Conservation (phyloP, 192 early-diverging fungal species). For the Coemansia sp. region DNA sequence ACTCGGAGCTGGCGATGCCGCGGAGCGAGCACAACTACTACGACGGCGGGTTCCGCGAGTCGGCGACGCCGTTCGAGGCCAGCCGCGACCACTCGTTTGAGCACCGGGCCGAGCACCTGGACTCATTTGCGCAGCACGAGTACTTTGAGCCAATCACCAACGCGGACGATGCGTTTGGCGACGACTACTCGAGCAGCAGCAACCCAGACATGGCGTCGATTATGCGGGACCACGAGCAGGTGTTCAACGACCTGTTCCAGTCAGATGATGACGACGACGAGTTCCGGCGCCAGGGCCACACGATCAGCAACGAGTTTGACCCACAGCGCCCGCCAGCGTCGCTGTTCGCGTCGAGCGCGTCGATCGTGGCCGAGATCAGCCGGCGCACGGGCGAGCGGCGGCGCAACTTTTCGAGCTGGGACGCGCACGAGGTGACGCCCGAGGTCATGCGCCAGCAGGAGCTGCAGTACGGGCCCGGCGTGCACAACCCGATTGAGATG, state of each 20-base stretch:
- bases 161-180: conserved; percentile 33
- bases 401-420: conserved; percentile 34
- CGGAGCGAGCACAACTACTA: neutral
- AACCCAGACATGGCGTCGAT: conserved; percentile 33
- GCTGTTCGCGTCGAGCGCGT: conserved; percentile 45
- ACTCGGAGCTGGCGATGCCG: too few species aligned
- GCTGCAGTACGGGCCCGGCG: conserved; percentile 3
- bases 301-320: conserved; percentile 17
- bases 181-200: conserved; percentile 14
- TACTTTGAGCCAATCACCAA: conserved; percentile 11
- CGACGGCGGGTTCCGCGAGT: neutral
- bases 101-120: too few species aligned
- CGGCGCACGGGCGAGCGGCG: neutral
- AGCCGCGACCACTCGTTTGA: conserved; percentile 1
- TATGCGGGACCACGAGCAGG: conserved; percentile 38
- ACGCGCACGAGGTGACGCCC: conserved; percentile 40
- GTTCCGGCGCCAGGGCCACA: neutral
- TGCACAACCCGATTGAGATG: conserved; percentile 32
- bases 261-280: conserved; percentile 1
- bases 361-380: conserved; percentile 34
- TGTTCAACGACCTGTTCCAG: conserved; percentile 28
- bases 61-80: neutral
- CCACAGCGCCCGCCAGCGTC: conserved; percentile 27
- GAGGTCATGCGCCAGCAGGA: conserved; percentile 38
- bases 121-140: conserved; percentile 3